These are phyloP conservation scores for Salix caprea DNA, from an alignment of 345 rosid genomes.

Conservation along the genomic window DNA sequence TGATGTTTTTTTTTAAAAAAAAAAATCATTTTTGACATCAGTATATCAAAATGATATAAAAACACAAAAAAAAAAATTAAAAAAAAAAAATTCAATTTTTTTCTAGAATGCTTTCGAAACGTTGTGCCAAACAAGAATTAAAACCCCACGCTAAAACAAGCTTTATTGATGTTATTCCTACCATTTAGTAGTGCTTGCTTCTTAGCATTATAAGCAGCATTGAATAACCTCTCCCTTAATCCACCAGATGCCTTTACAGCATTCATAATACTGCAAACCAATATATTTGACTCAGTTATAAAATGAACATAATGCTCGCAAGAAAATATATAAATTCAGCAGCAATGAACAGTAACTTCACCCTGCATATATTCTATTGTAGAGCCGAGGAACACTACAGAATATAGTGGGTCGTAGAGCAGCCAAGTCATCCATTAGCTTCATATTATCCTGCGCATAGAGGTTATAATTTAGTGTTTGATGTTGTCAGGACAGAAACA, in stretches of 20 bases:
- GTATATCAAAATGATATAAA: no score
- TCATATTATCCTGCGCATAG: conserved; percentile 75
- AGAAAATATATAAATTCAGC: conserved; percentile 15
- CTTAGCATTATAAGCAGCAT: conserved; percentile 93
- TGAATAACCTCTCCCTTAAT: conserved; percentile 74
- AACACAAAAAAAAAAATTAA: no score
- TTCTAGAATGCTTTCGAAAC: no score
- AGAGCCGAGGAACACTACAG: conserved; percentile 93
- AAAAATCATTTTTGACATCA: no score
- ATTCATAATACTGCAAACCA: conserved; percentile 60
- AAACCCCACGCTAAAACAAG: not conserved
- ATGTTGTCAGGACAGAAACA: conserved; percentile 6
- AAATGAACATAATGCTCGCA: conserved; percentile 5
- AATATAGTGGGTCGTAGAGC: conserved; percentile 87
- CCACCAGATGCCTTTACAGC: conserved; percentile 85
- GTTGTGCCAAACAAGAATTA: no score
- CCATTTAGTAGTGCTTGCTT: conserved; percentile 89
- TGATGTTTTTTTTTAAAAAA: no score
- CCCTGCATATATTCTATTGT: conserved; percentile 91
- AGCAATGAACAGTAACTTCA: conserved; percentile 28
- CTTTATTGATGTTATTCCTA: conserved; percentile 16
- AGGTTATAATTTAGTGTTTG: conserved; percentile 3
- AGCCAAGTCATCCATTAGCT: conserved; percentile 84
- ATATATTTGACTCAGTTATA: conserved; percentile 13
- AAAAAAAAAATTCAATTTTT: no score